A percentile compares a stretch with the other conserved stretches of the same genome.
Evolutionary conservation across 805 yeast genomes (phyloP).

Genomic region (Kodamaea restingae): DNA sequence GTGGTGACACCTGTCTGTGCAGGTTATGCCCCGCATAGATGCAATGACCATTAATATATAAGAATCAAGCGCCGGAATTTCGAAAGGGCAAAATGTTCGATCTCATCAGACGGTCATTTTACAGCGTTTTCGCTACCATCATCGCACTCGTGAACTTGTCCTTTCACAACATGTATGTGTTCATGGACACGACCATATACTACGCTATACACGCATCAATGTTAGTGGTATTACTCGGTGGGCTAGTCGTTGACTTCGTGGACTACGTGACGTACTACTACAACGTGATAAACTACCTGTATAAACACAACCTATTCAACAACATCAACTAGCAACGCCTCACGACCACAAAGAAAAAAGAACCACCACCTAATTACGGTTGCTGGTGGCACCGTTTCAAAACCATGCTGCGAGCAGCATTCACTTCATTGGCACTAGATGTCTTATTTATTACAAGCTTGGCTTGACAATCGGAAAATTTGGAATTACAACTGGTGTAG

Average conservation of each 20-base stretch:
- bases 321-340: constrained; percentile 12
- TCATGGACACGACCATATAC: constrained; percentile 13
- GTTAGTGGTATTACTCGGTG: constrained; percentile 11
- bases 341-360: too few species aligned
- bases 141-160: constrained; percentile 4
- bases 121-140: constrained; percentile 7
- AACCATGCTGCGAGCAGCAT: not conserved
- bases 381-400: too few species aligned
- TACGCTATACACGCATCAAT: constrained; percentile 13
- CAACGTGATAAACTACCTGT: constrained; percentile 13
- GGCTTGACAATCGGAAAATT: not conserved
- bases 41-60: not conserved
- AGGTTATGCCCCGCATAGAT: not conserved
- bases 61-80: not conserved
- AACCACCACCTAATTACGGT: too few species aligned
- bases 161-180: constrained; percentile 9
- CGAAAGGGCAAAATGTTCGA: not conserved
- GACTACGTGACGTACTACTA: constrained; percentile 12
- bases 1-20: constrained; percentile 2
- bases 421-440: not conserved
- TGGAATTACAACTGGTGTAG: not conserved
- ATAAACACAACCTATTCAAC: constrained; percentile 17
- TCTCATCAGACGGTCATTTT: constrained; percentile 5
- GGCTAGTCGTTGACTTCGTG: constrained; percentile 10
- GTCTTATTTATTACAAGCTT: constrained; percentile 1